Percentiles rank a stretch among this genome's conserved stretches.
Conservation (phyloP, 441 rosid species). For the Aquilaria agallochum region DNA sequence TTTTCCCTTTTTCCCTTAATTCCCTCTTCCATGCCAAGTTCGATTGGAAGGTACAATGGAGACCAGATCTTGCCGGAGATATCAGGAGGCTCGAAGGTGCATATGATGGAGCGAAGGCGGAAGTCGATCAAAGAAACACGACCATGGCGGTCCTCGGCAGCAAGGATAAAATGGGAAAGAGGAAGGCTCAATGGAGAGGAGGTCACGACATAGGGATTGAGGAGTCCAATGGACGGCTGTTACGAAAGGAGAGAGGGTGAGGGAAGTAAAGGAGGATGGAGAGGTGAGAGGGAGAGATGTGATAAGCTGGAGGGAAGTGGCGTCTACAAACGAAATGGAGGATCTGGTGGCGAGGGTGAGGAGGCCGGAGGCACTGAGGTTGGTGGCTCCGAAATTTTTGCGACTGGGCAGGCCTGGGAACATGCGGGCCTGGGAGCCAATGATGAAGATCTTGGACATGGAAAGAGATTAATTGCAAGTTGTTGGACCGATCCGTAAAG, state of each 20-base stretch:
- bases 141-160: slow-evolving; percentile 89
- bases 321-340: slow-evolving; percentile 69
- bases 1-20: no score
- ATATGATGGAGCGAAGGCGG: slow-evolving; percentile 51
- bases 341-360: slow-evolving; percentile 81
- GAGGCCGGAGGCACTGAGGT: slow-evolving; percentile 73
- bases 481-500: not conserved
- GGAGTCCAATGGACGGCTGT: no score
- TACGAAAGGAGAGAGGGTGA: no score
- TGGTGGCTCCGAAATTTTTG: slow-evolving; percentile 86
- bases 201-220: slow-evolving; percentile 26
- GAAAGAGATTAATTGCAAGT: not conserved
- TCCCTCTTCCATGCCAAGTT: no score
- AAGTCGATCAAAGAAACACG: slow-evolving; percentile 77
- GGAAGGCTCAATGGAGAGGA: slow-evolving; percentile 73
- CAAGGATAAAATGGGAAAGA: slow-evolving; percentile 75
- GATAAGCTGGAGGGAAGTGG: slow-evolving; percentile 2
- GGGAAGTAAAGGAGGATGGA: no score
- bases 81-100: slow-evolving; percentile 65
- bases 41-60: slow-evolving; percentile 25
- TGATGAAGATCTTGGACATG: slow-evolving; percentile 21
- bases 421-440: slow-evolving; percentile 58
- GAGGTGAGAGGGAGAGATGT: no score
- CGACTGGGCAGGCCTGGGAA: slow-evolving; percentile 93
- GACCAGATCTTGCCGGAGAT: slow-evolving; percentile 47